Evolutionary conservation across 306 rosid genomes (phyloP).

Genomic region (Vigna radiata): DNA sequence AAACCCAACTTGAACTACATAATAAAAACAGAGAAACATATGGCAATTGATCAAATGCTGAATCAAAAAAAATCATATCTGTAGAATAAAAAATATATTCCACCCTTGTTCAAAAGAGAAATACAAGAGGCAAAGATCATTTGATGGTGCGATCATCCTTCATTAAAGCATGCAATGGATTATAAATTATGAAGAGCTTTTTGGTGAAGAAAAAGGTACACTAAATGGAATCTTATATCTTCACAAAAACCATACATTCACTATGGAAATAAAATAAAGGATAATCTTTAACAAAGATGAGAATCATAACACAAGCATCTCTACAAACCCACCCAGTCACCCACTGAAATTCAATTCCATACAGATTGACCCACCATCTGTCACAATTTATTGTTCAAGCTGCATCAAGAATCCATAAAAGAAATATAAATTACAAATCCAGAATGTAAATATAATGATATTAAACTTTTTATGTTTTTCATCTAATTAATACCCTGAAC

Average conservation of each 20-base stretch:
- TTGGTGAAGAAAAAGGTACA: constrained; percentile 39
- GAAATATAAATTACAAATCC: constrained; percentile 1
- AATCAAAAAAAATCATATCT: too few species aligned
- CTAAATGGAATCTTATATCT: constrained; percentile 43
- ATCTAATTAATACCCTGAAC: constrained; percentile 63
- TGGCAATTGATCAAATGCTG: too few species aligned
- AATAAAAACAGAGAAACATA: too few species aligned
- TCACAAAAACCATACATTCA: constrained; percentile 60
- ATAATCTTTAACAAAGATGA: constrained; percentile 48
- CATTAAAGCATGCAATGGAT: constrained; percentile 45
- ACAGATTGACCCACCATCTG: constrained; percentile 95
- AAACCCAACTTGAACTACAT: too few species aligned
- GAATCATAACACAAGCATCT: constrained; percentile 53
- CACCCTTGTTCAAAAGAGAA: neutral
- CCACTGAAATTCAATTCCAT: constrained; percentile 59
- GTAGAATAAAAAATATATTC: too few species aligned
- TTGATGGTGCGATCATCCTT: constrained; percentile 37
- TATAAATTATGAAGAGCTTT: constrained; percentile 38
- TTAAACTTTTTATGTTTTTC: neutral
- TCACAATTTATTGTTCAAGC: constrained; percentile 91
- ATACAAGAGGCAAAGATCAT: constrained; percentile 7
- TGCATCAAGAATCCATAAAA: constrained; percentile 53
- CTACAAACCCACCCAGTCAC: constrained; percentile 54
- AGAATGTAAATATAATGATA: constrained; percentile 2
- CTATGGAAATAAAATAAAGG: constrained; percentile 45